Base-by-base conservation (phyloP, 192 early-diverging fungal species). In the Rhizophagus clarus region DNA sequence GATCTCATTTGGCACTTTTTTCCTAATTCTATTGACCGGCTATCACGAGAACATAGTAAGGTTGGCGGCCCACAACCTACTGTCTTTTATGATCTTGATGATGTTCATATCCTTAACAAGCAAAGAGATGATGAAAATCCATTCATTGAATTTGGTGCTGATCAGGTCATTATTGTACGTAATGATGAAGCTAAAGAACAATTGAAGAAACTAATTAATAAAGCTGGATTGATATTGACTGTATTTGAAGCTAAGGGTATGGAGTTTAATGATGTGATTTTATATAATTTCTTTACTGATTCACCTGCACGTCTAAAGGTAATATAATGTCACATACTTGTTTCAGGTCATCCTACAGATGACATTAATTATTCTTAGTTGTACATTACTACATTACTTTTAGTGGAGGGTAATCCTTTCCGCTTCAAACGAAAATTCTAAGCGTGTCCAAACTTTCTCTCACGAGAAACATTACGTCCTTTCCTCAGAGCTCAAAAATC, bases 251-350 rank as follows among this genome's bases (percentile, higher is more conserved):
- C 74, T 2, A 76, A 76, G n/a, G 74, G 61, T 22, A 76, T 76
- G 74, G 74, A 76, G 14, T 76, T 78, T 78, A 68, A 68, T 47
- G 76, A 78, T 26, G 76, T 77, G 62, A 24, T 77, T 2, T 68
- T 77, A 11, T 77, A 67, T 67, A 49, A 77, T 77, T 77, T 77
- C 63, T 77, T 77, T 31, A 77, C 61, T 4, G 63, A 77, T 26
- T 77, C 76, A 3, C 63, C 63, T 10, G 76, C 62, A 29, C 8
- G 26, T 49, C 0, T 2, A 29, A 66, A 45, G 76, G 76, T 77
- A 77, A 28, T 22, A 40, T 74, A 2, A 15, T 34, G n/a, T 40
- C 2, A 6, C 28, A 42, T 15, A 15, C 29, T 47, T 45, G 37
- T 77, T 77, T 63, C 34, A 26, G 2, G 4, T 37, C 22, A 61